phyloP scores from a whole-genome alignment of 192 early-diverging fungal genomes.

The Coemansia sp. region DNA sequence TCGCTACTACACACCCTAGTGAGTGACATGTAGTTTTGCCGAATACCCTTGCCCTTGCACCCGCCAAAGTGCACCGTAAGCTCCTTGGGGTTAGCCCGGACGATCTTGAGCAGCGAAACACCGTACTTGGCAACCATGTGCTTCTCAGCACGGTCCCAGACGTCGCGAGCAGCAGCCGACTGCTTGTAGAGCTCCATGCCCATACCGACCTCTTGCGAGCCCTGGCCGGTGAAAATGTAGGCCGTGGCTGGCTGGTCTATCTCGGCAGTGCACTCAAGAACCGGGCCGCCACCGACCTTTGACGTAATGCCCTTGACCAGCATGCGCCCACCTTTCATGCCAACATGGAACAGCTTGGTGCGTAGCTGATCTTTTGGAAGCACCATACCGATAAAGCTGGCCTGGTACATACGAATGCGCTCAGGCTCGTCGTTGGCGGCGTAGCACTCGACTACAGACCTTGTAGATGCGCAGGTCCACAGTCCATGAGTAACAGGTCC shows the following conservation, averaged over 20 bases:
- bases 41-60: slow-evolving; percentile 74
- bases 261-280: slow-evolving; percentile 79
- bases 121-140: slow-evolving; percentile 85
- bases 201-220: slow-evolving; percentile 93
- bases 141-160: slow-evolving; percentile 90
- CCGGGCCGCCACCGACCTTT: slow-evolving; percentile 66
- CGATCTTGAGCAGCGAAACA: slow-evolving; percentile 89
- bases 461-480: slow-evolving; percentile 89
- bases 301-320: slow-evolving; percentile 82
- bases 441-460: slow-evolving; percentile 85
- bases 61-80: slow-evolving; percentile 77
- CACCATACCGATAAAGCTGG: slow-evolving; percentile 88
- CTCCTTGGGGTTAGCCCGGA: slow-evolving; percentile 73
- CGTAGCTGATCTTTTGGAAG: slow-evolving; percentile 79
- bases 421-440: slow-evolving; percentile 85
- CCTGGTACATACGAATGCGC: slow-evolving; percentile 75
- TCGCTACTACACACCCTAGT: neutral
- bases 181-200: slow-evolving; percentile 90
- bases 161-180: slow-evolving; percentile 74
- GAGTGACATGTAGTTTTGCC: slow-evolving; percentile 65
- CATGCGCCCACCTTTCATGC: slow-evolving; percentile 90
- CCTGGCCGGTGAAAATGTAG: slow-evolving; percentile 97
- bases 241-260: slow-evolving; percentile 86
- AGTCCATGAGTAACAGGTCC: slow-evolving; percentile 91
- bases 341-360: slow-evolving; percentile 82